Evolutionary conservation across 1,284 basidiomycete species (phyloP).

Genomic region (Porodaedalea pini): DNA sequence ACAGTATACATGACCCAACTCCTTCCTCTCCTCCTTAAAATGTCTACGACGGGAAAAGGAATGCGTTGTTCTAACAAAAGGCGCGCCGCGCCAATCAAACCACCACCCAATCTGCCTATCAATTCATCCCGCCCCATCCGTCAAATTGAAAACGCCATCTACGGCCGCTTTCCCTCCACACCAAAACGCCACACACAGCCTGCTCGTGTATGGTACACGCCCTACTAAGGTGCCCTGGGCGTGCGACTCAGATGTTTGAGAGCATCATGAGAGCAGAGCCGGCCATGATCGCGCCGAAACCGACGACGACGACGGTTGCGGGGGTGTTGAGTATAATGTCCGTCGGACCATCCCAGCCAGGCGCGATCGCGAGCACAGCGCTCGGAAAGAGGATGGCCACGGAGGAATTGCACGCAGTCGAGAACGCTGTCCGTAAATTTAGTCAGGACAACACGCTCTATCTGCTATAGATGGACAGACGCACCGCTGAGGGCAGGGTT

Average conservation of each 20-base stretch:
- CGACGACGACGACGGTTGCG: conserved; percentile 44
- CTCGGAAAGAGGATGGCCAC: conserved; percentile 33
- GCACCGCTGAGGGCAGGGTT: conserved; percentile 49
- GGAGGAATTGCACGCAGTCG: conserved; percentile 37
- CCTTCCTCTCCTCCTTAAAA: background rate
- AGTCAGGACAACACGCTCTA: background rate
- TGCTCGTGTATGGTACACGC: background rate
- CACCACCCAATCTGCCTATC: background rate
- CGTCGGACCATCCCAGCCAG: conserved; percentile 57
- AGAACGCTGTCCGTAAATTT: conserved; percentile 45
- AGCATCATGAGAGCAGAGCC: conserved; percentile 44
- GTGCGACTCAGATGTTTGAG: conserved; percentile 39
- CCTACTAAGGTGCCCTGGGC: too few species aligned
- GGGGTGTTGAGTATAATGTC: conserved; percentile 40
- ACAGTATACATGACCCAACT: background rate
- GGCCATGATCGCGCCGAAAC: conserved; percentile 45
- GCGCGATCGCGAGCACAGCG: conserved; percentile 43
- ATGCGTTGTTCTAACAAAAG: background rate
- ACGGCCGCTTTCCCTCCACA: background rate
- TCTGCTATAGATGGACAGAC: conserved; percentile 19
- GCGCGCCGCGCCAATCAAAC: conserved; percentile 5
- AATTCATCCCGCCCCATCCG: background rate
- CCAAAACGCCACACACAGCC: background rate
- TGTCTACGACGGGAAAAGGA: background rate
- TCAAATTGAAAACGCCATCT: background rate